Conservation (phyloP, 2,329 filamentous ascomycete species). For the Ophiocordyceps australis region DNA sequence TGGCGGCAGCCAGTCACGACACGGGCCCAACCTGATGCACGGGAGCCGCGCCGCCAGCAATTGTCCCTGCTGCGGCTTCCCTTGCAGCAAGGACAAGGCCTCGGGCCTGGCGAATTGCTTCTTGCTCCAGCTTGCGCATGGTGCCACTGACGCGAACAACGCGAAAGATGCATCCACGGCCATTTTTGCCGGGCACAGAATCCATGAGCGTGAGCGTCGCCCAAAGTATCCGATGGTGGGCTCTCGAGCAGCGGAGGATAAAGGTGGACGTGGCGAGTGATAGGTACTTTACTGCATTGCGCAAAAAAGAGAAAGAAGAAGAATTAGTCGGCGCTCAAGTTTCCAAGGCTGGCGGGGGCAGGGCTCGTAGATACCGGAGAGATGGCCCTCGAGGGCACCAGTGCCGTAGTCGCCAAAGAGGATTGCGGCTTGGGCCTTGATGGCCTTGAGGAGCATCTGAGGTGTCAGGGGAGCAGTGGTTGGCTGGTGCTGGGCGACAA, state of each 20-base stretch:
- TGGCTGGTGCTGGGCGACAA: constrained; percentile 62
- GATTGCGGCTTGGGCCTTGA: constrained; percentile 50
- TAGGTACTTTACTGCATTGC: constrained; percentile 67
- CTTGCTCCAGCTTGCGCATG: constrained; percentile 80
- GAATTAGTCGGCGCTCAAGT: no score
- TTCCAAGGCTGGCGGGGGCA: neutral
- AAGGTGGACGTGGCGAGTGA: constrained; percentile 86
- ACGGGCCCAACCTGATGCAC: no score
- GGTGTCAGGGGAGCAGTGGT: constrained; percentile 55
- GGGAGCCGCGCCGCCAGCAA: no score
- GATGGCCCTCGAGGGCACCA: constrained; percentile 49
- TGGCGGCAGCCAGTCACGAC: no score
- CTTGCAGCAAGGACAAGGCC: constrained; percentile 50
- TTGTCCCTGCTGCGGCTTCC: constrained; percentile 17
- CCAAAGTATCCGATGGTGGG: constrained; percentile 79
- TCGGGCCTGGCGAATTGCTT: constrained; percentile 65
- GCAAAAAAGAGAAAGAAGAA: constrained; percentile 3
- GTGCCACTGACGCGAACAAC: constrained; percentile 84
- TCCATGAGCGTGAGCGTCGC: constrained; percentile 70
- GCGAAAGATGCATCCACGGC: constrained; percentile 56
- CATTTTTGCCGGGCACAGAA: constrained; percentile 40
- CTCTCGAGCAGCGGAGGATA: constrained; percentile 69
- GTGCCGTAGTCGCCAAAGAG: constrained; percentile 83
- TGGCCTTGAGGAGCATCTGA: constrained; percentile 44
- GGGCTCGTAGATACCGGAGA: constrained; percentile 38